Evolutionary conservation across 2,329 filamentous ascomycete species (phyloP).

Genomic region (Penicillium sp.): DNA sequence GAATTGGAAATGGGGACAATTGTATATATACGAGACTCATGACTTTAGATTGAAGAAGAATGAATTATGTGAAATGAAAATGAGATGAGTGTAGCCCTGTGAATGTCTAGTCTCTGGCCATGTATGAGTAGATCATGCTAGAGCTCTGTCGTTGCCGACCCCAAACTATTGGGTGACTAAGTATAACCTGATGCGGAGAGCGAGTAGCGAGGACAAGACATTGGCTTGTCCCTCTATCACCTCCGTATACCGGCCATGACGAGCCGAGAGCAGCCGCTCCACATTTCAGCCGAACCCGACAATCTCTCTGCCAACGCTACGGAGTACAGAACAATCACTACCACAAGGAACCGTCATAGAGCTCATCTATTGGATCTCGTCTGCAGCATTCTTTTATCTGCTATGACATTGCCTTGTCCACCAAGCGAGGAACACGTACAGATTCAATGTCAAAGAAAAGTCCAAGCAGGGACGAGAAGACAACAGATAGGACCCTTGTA

Average conservation of each 20-base stretch:
- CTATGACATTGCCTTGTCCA: constrained; percentile 13
- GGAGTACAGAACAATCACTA: not conserved
- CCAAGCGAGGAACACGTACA: constrained; percentile 11
- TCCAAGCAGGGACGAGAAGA: not conserved
- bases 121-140: too few relatives aligned
- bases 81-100: not conserved
- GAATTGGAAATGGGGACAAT: not conserved
- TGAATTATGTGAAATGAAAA: constrained; percentile 19
- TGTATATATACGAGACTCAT: constrained; percentile 21
- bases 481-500: not conserved
- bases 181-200: not conserved
- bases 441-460: constrained; percentile 2
- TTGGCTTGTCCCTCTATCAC: not conserved
- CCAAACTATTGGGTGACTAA: not conserved
- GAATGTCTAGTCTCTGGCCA: not conserved
- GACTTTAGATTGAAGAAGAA: constrained; percentile 26
- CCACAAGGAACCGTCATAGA: constrained; percentile 15
- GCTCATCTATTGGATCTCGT: constrained; percentile 19
- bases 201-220: not conserved
- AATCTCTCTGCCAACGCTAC: not conserved
- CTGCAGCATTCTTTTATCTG: constrained; percentile 22
- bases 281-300: not conserved
- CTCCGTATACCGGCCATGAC: not conserved
- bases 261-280: not conserved
- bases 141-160: not conserved